These are phyloP conservation scores for Scytalidium lignicola DNA, from an alignment of 2,329 filamentous ascomycete genomes.

Conservation along the genomic window DNA sequence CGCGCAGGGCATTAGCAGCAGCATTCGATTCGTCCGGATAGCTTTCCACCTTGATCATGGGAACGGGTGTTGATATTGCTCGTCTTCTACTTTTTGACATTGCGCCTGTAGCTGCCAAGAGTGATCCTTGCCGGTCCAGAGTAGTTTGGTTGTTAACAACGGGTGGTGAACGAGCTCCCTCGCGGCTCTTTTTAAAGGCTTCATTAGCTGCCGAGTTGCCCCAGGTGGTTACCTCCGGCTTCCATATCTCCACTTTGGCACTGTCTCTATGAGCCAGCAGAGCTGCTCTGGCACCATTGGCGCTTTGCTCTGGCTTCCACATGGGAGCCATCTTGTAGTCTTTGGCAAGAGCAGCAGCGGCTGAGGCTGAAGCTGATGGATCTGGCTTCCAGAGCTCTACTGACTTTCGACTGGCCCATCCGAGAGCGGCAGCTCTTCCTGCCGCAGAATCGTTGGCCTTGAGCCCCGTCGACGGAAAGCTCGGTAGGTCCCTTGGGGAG, in stretches of 20 bases:
- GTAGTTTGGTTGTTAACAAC: slow-evolving; percentile 40
- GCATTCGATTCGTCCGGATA: slow-evolving; percentile 56
- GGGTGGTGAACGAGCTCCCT: slow-evolving; percentile 34
- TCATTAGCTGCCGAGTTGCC: slow-evolving; percentile 67
- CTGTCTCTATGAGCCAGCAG: slow-evolving; percentile 56
- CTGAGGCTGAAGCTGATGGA: slow-evolving; percentile 53
- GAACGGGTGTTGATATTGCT: slow-evolving; percentile 55
- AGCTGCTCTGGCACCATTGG: slow-evolving; percentile 70
- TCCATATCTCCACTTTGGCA: slow-evolving; percentile 45
- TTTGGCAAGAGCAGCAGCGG: slow-evolving; percentile 53
- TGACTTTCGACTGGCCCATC: slow-evolving; percentile 64
- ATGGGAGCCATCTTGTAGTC: slow-evolving; percentile 49
- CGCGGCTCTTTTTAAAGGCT: slow-evolving; percentile 52
- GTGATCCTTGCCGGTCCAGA: slow-evolving; percentile 57
- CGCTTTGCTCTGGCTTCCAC: slow-evolving; percentile 59
- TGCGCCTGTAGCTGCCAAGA: slow-evolving; percentile 74
- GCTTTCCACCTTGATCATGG: slow-evolving; percentile 30
- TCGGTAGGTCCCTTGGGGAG: slow-evolving; percentile 66
- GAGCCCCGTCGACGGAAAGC: slow-evolving; percentile 65
- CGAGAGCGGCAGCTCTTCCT: slow-evolving; percentile 67
- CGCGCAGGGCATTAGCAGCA: slow-evolving; percentile 64
- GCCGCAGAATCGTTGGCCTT: slow-evolving; percentile 53
- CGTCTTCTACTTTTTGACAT: slow-evolving; percentile 54
- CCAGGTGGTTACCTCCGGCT: slow-evolving; percentile 35
- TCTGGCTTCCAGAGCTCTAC: slow-evolving; percentile 63